Evolutionary conservation across 2,329 filamentous ascomycete species (phyloP), one percentile per base, ranked within the genome.

Genomic region (Chrysosporium keratinophilum): DNA sequence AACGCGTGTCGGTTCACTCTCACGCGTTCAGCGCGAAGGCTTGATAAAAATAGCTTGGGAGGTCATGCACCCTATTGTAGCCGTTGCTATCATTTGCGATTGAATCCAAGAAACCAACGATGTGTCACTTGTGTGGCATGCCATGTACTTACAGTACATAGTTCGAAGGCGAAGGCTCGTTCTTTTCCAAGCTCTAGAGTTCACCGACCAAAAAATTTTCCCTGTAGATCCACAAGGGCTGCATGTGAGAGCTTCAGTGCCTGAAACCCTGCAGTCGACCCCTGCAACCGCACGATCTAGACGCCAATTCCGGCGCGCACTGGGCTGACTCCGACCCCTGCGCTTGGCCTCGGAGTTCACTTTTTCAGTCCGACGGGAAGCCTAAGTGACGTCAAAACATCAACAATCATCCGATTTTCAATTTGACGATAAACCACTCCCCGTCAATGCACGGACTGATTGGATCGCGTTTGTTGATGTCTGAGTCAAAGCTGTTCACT

Each of bases 261-360:
- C 42, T 46, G 41, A 14, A 28, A 17, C 31, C 3, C 20, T 42
- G 43, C 28, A 39, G n/a, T 20, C 41, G 31, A 52, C 33, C 33
- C 42, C 12, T 17, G 20, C 15, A 1, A 7, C 10, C 7, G 34
- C 11, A 19, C 11, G 20, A 46, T 52, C 50, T 46, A 52, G 50
- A 52, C 34, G 50, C 42, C 50, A 45, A 46, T 35, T 52, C 50
- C 50, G 50, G 45, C 11, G 37, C 40, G 40, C 50, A 15, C 12
- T 39, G 33, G 42, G 17, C 31, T 19, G 23, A 45, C 45, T 52
- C 50, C 50, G 50, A 48, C 20, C n/a, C 42, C 31, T 46, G 50
- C 49, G 33, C 50, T 52, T 45, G 12, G 41, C 20, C 11, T 46
- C 50, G 50, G 50, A 46, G 33, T 46, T 52, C 42, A 11, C 12